Percentiles rank a stretch among this genome's conserved stretches.
These are phyloP conservation scores for Thielaviopsis ethacetica DNA, from an alignment of 2,329 filamentous ascomycete genomes.

Conservation along the genomic window DNA sequence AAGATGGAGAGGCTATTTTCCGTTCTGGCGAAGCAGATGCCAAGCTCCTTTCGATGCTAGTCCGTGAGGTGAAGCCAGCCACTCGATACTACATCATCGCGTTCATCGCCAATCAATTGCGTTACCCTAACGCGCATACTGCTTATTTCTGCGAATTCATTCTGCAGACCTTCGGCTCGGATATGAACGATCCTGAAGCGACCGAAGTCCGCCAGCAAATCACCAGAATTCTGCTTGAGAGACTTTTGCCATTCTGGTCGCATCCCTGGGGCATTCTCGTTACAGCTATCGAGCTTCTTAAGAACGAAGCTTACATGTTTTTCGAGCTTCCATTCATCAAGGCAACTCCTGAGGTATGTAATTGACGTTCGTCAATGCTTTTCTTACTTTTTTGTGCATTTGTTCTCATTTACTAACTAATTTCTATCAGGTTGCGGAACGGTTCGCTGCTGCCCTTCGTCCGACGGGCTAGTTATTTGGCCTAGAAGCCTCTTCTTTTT, in stretches of 20 bases:
- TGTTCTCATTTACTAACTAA: neutral
- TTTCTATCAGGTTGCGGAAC: constrained; percentile 17
- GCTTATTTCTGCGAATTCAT: constrained; percentile 83
- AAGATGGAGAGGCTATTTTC: constrained; percentile 41
- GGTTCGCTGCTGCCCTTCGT: constrained; percentile 19
- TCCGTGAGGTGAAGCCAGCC: constrained; percentile 59
- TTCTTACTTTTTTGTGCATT: neutral
- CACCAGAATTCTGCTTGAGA: constrained; percentile 72
- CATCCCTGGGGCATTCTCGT: constrained; percentile 92
- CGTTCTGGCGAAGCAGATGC: constrained; percentile 35
- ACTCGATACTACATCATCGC: constrained; percentile 70
- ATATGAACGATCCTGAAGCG: constrained; percentile 58
- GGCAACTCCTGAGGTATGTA: constrained; percentile 62
- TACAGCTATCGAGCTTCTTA: constrained; percentile 74
- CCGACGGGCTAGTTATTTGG: neutral
- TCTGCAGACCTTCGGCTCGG: constrained; percentile 68
- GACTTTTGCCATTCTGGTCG: constrained; percentile 73
- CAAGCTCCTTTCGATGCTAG: constrained; percentile 57
- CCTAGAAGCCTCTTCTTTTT: neutral
- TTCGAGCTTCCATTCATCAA: constrained; percentile 90
- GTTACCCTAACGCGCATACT: constrained; percentile 77
- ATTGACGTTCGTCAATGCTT: neutral
- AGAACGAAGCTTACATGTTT: constrained; percentile 76
- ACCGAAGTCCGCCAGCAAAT: constrained; percentile 79
- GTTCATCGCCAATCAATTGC: constrained; percentile 80